A percentile compares a stretch with the other conserved stretches of the same genome.
Evolutionary conservation across 345 rosid genomes (phyloP).

Genomic region (Gossypium anomalum): DNA sequence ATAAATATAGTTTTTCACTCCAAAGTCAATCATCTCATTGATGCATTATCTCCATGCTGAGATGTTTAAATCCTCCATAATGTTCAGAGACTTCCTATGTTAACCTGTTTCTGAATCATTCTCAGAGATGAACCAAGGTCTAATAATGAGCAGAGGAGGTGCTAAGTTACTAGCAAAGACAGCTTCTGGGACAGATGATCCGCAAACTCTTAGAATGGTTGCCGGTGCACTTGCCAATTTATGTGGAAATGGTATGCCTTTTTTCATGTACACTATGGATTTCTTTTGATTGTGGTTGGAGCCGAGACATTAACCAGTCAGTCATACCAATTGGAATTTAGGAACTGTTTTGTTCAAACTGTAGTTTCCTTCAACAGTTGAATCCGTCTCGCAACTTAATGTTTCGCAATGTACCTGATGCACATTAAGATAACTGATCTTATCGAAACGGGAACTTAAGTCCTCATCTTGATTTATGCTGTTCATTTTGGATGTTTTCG

Average conservation of each 20-base stretch:
- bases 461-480: not conserved
- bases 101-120: constrained; percentile 1
- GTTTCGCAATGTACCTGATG: not conserved
- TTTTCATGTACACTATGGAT: not conserved
- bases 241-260: constrained; percentile 80
- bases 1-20: too few species aligned
- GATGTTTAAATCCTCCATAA: not conserved
- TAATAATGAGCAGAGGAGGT: constrained; percentile 88
- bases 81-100: not conserved
- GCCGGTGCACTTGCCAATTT: constrained; percentile 92
- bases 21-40: too few species aligned
- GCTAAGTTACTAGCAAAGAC: constrained; percentile 66
- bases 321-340: not conserved
- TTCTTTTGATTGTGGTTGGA: not conserved
- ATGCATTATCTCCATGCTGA: not conserved
- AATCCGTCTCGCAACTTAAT: too few species aligned
- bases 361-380: not conserved
- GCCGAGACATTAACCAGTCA: not conserved
- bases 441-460: not conserved
- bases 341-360: not conserved
- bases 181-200: constrained; percentile 71
- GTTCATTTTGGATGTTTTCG: not conserved
- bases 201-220: constrained; percentile 89
- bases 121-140: constrained; percentile 73
- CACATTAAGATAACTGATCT: not conserved